Base-by-base conservation (phyloP, 805 yeast species). In the Barnettozyma sp. region DNA sequence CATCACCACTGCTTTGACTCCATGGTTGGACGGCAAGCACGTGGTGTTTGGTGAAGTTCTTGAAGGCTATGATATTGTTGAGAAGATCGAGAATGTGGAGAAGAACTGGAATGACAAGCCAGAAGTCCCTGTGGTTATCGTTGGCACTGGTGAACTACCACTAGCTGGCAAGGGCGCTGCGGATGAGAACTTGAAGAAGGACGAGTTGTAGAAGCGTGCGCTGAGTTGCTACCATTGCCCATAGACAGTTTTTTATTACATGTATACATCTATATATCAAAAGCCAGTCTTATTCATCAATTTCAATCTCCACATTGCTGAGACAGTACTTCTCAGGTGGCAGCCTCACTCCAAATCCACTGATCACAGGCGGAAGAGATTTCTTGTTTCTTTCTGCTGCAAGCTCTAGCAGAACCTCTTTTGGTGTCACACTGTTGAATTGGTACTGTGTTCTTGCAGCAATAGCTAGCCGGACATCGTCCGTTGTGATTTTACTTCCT, bases 301-400 rank as follows among this genome's bases (percentile, higher is more conserved):
- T 29, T 17, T 29, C 32, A 5, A 29, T 17, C 24, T 29, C 32
- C 12, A 29, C 32, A 8, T 29, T 29, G 21, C 32, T 29, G 12
- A 29, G 64, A 62, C 97, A 88, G 62, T 86, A 88, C 72, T 88
- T 92, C 64, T 92, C 99, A 5, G 98, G 97, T 3, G 99, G 99
- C 34, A 94, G 66, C 45, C 97, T 74, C 26, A 92, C 71, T 9
- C 98, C 97, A 80, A 86, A 87, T 34, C 80, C 73, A 11, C 92
- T 88, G 58, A 88, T 79, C 11, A 92, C 88, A 5, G 92, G 83
- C 5, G 99, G 99, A 35, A 92, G 66, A 0, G 94, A 78, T 54
- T 84, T 80, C 49, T 85, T 80, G 59, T 92, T 92, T 44, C 95
- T 69, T 54, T 94, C 98, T 14, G 79, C 81, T 0, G 98, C 98